Conservation (phyloP, 1,139 yeast species). For the Magnusiomyces sp. region DNA sequence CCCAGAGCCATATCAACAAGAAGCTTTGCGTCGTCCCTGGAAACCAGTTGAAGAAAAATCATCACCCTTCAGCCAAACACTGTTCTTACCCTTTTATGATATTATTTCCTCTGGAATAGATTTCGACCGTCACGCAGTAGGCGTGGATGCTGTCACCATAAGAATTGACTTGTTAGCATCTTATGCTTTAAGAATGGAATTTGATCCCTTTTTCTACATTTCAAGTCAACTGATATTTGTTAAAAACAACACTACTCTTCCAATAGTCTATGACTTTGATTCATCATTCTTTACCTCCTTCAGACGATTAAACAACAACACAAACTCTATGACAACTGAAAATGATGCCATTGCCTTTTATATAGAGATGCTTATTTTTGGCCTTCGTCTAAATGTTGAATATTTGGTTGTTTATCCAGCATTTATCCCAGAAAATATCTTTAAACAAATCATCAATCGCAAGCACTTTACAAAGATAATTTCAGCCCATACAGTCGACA, state of each 20-base stretch:
- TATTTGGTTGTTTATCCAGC: conserved; percentile 12
- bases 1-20: neutral
- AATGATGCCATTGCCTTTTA: conserved; percentile 11
- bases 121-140: conserved; percentile 15
- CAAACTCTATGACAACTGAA: conserved; percentile 1
- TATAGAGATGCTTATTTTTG: conserved; percentile 11
- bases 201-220: conserved; percentile 12
- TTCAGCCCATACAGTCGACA: conserved; percentile 10
- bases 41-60: conserved; percentile 7
- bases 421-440: conserved; percentile 11
- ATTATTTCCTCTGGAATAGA: conserved; percentile 9
- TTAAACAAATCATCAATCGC: conserved; percentile 7
- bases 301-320: conserved; percentile 1
- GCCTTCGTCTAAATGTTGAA: conserved; percentile 16
- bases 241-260: conserved; percentile 13
- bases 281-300: conserved; percentile 9
- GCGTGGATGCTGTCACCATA: conserved; percentile 19
- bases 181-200: conserved; percentile 11
- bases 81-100: conserved; percentile 18
- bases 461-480: conserved; percentile 13
- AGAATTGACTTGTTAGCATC: conserved; percentile 16
- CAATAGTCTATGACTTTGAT: conserved; percentile 17
- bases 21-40: conserved; percentile 4
- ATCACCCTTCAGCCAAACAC: conserved; percentile 15
- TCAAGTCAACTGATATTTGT: conserved; percentile 15